These are phyloP conservation scores for Trypanosoma conorhini DNA, from an alignment of 208 protist genomes.

Conservation along the genomic window DNA sequence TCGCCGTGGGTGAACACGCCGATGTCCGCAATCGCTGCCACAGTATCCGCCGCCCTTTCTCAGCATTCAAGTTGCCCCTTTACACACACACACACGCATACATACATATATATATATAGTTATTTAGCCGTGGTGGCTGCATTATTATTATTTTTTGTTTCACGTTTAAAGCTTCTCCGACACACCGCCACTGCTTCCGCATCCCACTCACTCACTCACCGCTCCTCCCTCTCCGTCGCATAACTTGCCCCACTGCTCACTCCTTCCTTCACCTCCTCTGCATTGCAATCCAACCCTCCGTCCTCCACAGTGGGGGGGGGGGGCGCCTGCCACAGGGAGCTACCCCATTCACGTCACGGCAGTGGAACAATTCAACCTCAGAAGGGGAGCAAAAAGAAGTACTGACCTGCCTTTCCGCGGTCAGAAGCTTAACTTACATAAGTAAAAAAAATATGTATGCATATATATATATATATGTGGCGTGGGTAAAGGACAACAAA, in stretches of 20 bases:
- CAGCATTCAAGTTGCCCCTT: neutral
- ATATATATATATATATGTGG: neutral
- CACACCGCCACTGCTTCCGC: neutral
- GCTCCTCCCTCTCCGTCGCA: neutral
- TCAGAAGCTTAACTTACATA: neutral
- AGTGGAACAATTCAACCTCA: neutral
- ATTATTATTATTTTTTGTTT: neutral
- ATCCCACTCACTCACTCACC: neutral
- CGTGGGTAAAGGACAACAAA: neutral
- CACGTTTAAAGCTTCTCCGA: neutral
- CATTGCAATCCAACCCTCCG: neutral
- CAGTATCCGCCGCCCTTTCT: neutral
- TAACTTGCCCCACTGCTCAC: neutral
- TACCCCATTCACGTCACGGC: neutral
- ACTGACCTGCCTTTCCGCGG: neutral
- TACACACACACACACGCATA: neutral
- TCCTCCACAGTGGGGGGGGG: neutral
- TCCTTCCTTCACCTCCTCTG: neutral
- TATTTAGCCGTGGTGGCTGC: neutral
- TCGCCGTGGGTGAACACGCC: neutral
- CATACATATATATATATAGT: no score
- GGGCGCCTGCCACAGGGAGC: neutral
- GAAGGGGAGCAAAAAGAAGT: neutral
- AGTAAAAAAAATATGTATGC: neutral
- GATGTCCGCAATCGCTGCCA: neutral